Evolutionary conservation across 2,329 filamentous ascomycete genomes (phyloP).

Genomic region (Colletotrichum eleusines): DNA sequence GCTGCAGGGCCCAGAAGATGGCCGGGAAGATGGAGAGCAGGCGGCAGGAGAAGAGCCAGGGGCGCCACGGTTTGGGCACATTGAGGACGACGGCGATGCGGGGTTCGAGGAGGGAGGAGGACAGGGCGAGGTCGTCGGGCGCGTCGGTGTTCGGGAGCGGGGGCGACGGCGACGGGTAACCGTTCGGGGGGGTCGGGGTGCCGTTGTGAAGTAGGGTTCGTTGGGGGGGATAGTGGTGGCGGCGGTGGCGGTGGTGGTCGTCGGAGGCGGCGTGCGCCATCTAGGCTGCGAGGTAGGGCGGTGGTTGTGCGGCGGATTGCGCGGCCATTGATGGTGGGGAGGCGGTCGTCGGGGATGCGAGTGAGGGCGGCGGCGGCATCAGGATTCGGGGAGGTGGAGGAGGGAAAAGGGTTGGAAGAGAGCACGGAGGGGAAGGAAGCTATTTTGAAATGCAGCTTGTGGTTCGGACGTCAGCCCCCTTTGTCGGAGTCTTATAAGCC

Average conservation of each 20-base stretch:
- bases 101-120: conserved; percentile 72
- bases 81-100: conserved; percentile 83
- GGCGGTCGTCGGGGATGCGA: not conserved
- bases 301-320: conserved; percentile 28
- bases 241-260: not conserved
- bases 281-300: conserved; percentile 13
- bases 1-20: conserved; percentile 78
- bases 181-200: conserved; percentile 16
- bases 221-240: too few species aligned
- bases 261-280: conserved; percentile 32
- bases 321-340: conserved; percentile 34
- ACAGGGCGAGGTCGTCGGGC: conserved; percentile 33
- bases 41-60: conserved; percentile 79
- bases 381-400: not conserved
- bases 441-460: conserved; percentile 10
- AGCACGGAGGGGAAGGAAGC: not conserved
- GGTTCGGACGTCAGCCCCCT: not conserved
- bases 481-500: not conserved
- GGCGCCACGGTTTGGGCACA: conserved; percentile 78
- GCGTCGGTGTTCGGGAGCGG: conserved; percentile 1
- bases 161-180: not conserved
- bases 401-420: not conserved
- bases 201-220: not conserved
- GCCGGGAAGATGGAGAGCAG: conserved; percentile 78
- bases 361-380: conserved; percentile 14